These are phyloP conservation scores for Apiospora kogelbergensis DNA, from an alignment of 2,329 filamentous ascomycete species.

Conservation along the genomic window DNA sequence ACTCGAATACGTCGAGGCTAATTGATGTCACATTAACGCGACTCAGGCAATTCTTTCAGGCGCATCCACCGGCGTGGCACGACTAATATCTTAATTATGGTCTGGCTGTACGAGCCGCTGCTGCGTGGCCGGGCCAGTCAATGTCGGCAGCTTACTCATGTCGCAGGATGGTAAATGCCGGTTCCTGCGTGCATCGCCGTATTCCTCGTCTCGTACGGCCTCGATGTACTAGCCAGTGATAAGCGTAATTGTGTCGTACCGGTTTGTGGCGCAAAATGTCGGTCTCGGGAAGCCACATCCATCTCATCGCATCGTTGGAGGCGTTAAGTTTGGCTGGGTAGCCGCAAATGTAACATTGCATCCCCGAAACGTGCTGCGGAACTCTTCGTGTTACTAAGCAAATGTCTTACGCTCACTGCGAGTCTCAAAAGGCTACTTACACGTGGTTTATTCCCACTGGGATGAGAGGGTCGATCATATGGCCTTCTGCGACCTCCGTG, in stretches of 20 bases:
- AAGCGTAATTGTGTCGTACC: no score
- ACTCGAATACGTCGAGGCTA: not conserved
- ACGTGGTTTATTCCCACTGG: not conserved
- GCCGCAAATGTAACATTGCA: not conserved
- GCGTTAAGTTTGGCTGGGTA: not conserved
- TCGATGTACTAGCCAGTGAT: no score
- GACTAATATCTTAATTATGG: not conserved
- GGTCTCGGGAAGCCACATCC: not conserved
- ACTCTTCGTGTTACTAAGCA: not conserved
- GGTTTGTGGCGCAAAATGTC: not conserved
- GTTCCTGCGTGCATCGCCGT: not conserved
- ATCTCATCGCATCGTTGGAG: not conserved
- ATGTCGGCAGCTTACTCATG: not conserved
- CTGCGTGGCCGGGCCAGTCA: not conserved
- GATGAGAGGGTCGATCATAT: not conserved
- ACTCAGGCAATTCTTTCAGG: not conserved
- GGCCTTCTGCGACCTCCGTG: not conserved
- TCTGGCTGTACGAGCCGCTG: not conserved
- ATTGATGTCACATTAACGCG: not conserved
- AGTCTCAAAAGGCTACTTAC: not conserved
- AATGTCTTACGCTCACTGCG: not conserved
- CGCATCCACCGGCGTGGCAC: not conserved
- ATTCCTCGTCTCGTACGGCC: not conserved
- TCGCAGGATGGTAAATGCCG: not conserved
- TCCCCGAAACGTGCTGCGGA: not conserved